Percentiles rank a stretch among this genome's conserved stretches.
These are phyloP conservation scores for Aspergillus sojae DNA, from an alignment of 2,329 filamentous ascomycete genomes.

Conservation along the genomic window DNA sequence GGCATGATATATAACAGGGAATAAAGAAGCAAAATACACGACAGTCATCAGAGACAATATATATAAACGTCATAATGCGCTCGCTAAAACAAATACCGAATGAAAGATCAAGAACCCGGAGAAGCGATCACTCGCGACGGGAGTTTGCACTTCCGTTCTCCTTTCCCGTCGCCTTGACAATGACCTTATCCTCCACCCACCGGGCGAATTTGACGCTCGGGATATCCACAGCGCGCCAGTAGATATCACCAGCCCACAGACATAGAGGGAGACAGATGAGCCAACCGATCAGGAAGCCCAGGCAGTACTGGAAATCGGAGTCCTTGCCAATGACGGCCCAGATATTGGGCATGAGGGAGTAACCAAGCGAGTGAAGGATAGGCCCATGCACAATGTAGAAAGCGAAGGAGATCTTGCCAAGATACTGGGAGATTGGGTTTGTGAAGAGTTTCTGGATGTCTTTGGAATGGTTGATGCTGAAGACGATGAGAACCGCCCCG, in stretches of 20 bases:
- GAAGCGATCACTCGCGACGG: constrained; percentile 10
- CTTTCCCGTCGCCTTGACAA: constrained; percentile 23
- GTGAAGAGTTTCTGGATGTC: constrained; percentile 47
- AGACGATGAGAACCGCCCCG: constrained; percentile 46
- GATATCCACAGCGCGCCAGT: constrained; percentile 60
- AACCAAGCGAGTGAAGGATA: constrained; percentile 46
- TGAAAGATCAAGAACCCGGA: not conserved
- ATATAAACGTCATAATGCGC: constrained; percentile 1
- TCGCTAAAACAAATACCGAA: constrained; percentile 14
- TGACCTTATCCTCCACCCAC: constrained; percentile 48
- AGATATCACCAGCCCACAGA: constrained; percentile 61
- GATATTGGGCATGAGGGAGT: constrained; percentile 46
- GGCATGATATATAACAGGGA: not conserved
- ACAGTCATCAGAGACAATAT: not conserved
- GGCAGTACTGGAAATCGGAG: constrained; percentile 41
- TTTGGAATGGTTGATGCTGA: constrained; percentile 44
- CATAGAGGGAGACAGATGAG: constrained; percentile 43
- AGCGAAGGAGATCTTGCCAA: constrained; percentile 52
- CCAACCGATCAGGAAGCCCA: constrained; percentile 45
- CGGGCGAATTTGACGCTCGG: constrained; percentile 54
- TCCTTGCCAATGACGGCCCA: constrained; percentile 45
- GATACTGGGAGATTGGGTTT: constrained; percentile 46
- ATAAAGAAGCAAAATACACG: not conserved
- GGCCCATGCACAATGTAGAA: constrained; percentile 53
- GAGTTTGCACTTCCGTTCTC: constrained; percentile 9